Conservation (phyloP, 73 alveolate species). For the Symbiodinium natans region DNA sequence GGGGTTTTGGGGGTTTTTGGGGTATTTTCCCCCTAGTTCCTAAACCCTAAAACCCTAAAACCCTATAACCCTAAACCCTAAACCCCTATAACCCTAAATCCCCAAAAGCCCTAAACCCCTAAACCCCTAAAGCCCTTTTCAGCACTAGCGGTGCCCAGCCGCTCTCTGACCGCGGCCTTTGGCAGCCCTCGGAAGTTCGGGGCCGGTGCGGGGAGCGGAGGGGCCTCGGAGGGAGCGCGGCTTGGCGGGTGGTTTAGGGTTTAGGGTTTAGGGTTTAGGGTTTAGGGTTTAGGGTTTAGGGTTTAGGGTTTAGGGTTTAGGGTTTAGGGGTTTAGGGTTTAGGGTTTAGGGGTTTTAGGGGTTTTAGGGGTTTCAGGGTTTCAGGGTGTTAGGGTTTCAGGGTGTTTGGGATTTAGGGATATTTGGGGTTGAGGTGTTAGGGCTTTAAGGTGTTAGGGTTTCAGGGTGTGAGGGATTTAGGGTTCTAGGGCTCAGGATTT, state of each 20-base stretch:
- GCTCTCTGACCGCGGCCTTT: neutral
- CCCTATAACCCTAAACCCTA: neutral
- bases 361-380: no score
- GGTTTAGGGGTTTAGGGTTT: neutral
- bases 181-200: conserved; percentile 9
- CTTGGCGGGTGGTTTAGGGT: neutral
- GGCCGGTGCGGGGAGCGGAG: conserved; percentile 11
- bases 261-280: neutral
- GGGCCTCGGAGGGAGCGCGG: neutral
- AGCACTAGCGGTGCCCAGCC: neutral
- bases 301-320: neutral
- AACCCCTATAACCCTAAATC: neutral
- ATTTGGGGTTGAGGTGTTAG: no score
- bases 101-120: neutral
- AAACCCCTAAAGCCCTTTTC: neutral
- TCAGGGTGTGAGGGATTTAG: no score
- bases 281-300: neutral
- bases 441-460: no score
- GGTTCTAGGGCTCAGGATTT: no score
- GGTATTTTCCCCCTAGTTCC: neutral
- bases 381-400: no score
- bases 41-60: neutral
- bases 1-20: neutral
- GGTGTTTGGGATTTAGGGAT: no score
- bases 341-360: neutral